Base-by-base conservation (phyloP, 1,139 yeast species). In the Dujonia santamariae region DNA sequence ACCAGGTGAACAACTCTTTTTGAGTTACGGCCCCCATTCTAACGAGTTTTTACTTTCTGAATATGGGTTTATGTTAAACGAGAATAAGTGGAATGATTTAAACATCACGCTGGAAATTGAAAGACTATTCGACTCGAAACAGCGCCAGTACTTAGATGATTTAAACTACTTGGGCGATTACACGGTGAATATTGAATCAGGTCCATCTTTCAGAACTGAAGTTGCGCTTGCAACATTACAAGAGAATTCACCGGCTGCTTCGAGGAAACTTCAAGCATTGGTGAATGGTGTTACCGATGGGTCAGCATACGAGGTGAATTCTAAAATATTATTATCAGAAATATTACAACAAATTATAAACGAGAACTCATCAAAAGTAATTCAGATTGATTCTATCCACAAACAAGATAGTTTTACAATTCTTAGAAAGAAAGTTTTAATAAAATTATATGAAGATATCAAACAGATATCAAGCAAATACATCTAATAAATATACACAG, bases 11-110 rank as follows among this genome's bases (percentile, higher is more conserved):
- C 94, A 90, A 54, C 46, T 90, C 3, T 77, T 63, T 46, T 68
- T 92, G 43, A 78, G 83, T 35, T 92, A 92, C 53, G 97, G 97
- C 0, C 81, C 96, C 0, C 97, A 90, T 56, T 77, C 84, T 16
- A 88, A 90, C 53, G 85, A 78, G 30, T 85, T 86, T 46, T 60
- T 92, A 27, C 61, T 87, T 9, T 78, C 84, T 49, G 97, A 92
- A 55, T 92, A 92, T 50, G 97, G 97, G 1, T 92, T 90, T 60
- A 56, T 85, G 9, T 45, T 49, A 0, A 38, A 54, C 1, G 58
- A 51, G 1, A 87, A 87, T 52, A 61, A 56, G 20, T 83, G 92
- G 88, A 81, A 87, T 45, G 79, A 66, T 41, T 53, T 88, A 2
- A 95, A 90, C 48, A 53, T 90, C 6, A 61, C 85, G 0, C 52